phyloP scores from a whole-genome alignment of 805 yeast genomes.

The Tetrapisispora fleetii region DNA sequence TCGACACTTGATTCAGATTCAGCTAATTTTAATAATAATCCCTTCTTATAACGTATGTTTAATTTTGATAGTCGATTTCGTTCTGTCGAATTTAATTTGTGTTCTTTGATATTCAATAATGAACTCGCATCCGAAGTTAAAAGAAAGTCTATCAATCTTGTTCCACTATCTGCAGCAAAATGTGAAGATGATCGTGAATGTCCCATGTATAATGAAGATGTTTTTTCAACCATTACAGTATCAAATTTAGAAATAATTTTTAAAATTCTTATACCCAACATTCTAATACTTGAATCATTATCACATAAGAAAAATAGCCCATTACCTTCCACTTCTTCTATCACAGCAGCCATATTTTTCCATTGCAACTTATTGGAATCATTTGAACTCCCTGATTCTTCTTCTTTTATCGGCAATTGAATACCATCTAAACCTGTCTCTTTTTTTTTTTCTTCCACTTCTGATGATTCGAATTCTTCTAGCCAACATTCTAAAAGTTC shows the following conservation, averaged over 20 bases:
- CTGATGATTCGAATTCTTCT: constrained; percentile 41
- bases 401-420: constrained; percentile 15
- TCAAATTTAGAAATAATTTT: constrained; percentile 81
- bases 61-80: constrained; percentile 58
- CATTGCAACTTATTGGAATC: constrained; percentile 59
- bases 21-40: constrained; percentile 65
- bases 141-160: constrained; percentile 65
- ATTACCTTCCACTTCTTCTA: constrained; percentile 94
- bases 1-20: constrained; percentile 93
- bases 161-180: constrained; percentile 70
- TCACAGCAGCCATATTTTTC: constrained; percentile 70
- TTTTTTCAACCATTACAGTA: constrained; percentile 56
- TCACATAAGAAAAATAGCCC: constrained; percentile 88
- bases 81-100: constrained; percentile 62
- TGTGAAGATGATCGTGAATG: constrained; percentile 49
- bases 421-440: constrained; percentile 27
- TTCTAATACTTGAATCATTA: constrained; percentile 68
- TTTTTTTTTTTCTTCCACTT: constrained; percentile 23
- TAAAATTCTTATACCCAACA: constrained; percentile 64
- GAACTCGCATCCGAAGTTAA: constrained; percentile 61
- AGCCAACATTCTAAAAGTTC: constrained; percentile 80
- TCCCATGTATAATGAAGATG: constrained; percentile 17
- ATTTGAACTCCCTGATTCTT: constrained; percentile 15
- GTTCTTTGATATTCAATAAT: constrained; percentile 43
- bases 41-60: constrained; percentile 45